These are phyloP conservation scores for Aspergillus haitiensis DNA, from an alignment of 495 filamentous ascomycete species.

Conservation along the genomic window DNA sequence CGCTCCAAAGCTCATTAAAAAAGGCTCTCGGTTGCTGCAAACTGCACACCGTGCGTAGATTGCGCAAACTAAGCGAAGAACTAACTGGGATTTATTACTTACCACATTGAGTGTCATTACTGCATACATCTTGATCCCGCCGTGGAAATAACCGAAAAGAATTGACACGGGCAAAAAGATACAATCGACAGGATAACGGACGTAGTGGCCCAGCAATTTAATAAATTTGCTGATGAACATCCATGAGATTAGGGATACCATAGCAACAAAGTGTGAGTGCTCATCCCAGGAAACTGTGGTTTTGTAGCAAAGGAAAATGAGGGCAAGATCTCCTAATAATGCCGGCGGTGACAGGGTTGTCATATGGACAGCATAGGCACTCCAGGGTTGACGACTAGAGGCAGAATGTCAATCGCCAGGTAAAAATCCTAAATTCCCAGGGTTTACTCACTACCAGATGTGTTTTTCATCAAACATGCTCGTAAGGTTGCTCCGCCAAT, in stretches of 20 bases:
- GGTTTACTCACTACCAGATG: constrained; percentile 63
- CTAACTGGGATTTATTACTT: constrained; percentile 33
- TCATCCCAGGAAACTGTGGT: constrained; percentile 48
- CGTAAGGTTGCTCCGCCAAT: constrained; percentile 79
- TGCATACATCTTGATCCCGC: constrained; percentile 74
- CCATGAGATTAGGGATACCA: constrained; percentile 55
- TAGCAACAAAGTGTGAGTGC: constrained; percentile 42
- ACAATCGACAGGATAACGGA: constrained; percentile 67
- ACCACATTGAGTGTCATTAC: constrained; percentile 69
- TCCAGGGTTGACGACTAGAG: constrained; percentile 68
- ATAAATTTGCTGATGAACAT: constrained; percentile 75
- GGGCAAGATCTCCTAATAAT: constrained; percentile 60
- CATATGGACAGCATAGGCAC: constrained; percentile 72
- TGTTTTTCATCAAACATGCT: constrained; percentile 69
- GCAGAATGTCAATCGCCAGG: constrained; percentile 31
- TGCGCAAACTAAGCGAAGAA: constrained; percentile 12
- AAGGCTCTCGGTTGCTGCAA: not conserved
- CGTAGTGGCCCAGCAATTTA: constrained; percentile 73
- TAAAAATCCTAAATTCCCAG: constrained; percentile 17
- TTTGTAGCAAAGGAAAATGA: constrained; percentile 55
- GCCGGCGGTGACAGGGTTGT: constrained; percentile 73
- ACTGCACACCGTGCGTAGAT: not conserved
- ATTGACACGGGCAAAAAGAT: constrained; percentile 70
- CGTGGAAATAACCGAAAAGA: constrained; percentile 76
- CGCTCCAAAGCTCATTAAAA: not conserved